phyloP scores from a whole-genome alignment of 2,329 filamentous ascomycete genomes.

The Gnomoniopsis smithogilvyi region DNA sequence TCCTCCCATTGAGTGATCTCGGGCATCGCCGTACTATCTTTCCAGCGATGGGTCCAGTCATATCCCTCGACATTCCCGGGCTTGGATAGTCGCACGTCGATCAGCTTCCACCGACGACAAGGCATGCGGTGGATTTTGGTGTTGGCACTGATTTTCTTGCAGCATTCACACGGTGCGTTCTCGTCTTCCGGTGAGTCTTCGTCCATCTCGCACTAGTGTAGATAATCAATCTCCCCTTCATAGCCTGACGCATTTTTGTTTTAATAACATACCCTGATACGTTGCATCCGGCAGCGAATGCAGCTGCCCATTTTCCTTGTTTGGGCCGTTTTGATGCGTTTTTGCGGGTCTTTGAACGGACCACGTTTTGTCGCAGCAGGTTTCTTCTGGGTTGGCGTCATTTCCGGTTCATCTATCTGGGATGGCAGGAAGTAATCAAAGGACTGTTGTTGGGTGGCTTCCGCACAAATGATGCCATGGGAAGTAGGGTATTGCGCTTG shows the following conservation, averaged over 20 bases:
- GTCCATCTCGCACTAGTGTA: constrained; percentile 50
- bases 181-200: constrained; percentile 34
- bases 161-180: constrained; percentile 48
- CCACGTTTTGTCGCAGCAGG: constrained; percentile 42
- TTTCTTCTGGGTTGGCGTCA: constrained; percentile 32
- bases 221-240: background rate
- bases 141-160: constrained; percentile 44
- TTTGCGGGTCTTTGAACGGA: constrained; percentile 51
- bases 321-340: constrained; percentile 52
- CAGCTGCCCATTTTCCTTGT: constrained; percentile 58
- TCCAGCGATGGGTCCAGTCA: constrained; percentile 59
- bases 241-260: background rate
- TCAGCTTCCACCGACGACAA: constrained; percentile 60
- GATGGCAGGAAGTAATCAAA: constrained; percentile 12
- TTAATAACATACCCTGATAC: constrained; percentile 50
- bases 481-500: background rate
- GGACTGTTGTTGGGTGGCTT: constrained; percentile 10
- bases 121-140: constrained; percentile 52
- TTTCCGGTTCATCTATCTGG: constrained; percentile 15
- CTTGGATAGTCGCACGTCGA: constrained; percentile 56
- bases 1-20: constrained; percentile 56
- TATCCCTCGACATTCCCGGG: constrained; percentile 55
- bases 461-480: background rate
- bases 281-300: constrained; percentile 59
- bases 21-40: constrained; percentile 47